Base-by-base conservation (phyloP, 306 rosid genomes). In the Cajanus cajan region DNA sequence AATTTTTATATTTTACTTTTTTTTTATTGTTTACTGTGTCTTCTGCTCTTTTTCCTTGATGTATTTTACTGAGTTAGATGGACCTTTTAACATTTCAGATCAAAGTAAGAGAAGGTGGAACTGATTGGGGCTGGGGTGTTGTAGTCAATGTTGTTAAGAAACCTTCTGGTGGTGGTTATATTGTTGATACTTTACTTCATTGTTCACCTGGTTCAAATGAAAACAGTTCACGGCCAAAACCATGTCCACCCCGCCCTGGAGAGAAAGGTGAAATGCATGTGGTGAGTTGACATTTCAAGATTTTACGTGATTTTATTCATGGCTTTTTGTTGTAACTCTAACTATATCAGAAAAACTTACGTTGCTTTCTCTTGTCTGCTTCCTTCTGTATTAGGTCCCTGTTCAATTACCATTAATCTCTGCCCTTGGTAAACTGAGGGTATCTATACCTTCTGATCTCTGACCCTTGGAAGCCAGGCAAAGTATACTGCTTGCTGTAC, bases 101-200 rank as follows among this genome's bases (percentile, higher is more conserved):
- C 76, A 92, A 88, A 86, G 77, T 95, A 74, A 88, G 98, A 88
- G 98, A 95, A 86, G 98, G 98, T 14, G 93, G 98, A 52, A 93
- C 97, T 76, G 98, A 95, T 80, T 95, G 98, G 98, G 98, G 98
- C 71, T 95, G 98, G 98, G 98, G 98, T 78, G 97, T 95, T 84
- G 98, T 93, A 39, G 98, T 95, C 68, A 95, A 95, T 74, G 92
- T 95, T 80, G 87, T 95, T 36, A 95, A 91, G 90, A 91, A 87
- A 84, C 94, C 97, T n/a, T 82, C 97, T 54, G 83, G 88, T 77
- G 90, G 97, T 73, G 95, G 91, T 76, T 93, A 91, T 85, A 89
- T 95, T 47, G 94, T 95, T 73, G 99, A 95, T 85, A 95, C 97
- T 74, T 88, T 95, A 77, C 97, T 95, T 70, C 92, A 90, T 68